Conservation (phyloP, 2,329 filamentous ascomycete genomes). For the Colletotrichum lini region DNA sequence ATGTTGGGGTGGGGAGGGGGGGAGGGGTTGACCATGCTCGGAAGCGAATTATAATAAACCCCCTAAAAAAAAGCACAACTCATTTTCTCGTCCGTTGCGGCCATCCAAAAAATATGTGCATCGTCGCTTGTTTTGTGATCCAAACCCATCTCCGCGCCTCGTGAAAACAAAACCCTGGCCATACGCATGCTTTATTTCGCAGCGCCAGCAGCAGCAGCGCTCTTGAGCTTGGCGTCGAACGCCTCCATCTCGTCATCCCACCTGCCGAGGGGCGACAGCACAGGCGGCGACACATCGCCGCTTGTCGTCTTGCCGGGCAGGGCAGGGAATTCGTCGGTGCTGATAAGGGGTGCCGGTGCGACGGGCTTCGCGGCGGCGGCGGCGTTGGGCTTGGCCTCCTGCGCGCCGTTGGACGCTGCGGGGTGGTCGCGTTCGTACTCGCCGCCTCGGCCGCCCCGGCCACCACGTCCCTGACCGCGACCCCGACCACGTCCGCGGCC, state of each 20-base stretch:
- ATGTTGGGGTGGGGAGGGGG: too few relatives aligned
- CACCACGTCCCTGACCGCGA: conserved; percentile 46
- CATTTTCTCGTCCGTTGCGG: neutral
- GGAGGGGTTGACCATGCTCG: neutral
- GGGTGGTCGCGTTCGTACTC: conserved; percentile 51
- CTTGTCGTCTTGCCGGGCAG: conserved; percentile 48
- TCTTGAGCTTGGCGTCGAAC: conserved; percentile 54
- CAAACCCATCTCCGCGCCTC: neutral
- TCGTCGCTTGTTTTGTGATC: conserved; percentile 19
- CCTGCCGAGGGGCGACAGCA: conserved; percentile 57
- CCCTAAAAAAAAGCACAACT: conserved; percentile 3
- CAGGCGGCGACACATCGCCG: conserved; percentile 45
- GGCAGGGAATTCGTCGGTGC: conserved; percentile 57
- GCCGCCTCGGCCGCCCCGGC: conserved; percentile 51
- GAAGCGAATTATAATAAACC: conserved; percentile 18
- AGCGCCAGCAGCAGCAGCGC: neutral
- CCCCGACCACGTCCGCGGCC: conserved; percentile 45
- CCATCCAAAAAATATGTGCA: neutral
- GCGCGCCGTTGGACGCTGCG: conserved; percentile 40
- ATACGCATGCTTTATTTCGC: conserved; percentile 11
- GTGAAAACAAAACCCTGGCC: neutral
- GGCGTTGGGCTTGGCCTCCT: conserved; percentile 33
- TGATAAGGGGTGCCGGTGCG: conserved; percentile 50
- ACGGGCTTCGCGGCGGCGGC: conserved; percentile 47
- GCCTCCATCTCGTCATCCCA: conserved; percentile 74